These are phyloP conservation scores for Talaromyces rugulosus DNA, from an alignment of 2,329 filamentous ascomycete genomes.

Conservation along the genomic window DNA sequence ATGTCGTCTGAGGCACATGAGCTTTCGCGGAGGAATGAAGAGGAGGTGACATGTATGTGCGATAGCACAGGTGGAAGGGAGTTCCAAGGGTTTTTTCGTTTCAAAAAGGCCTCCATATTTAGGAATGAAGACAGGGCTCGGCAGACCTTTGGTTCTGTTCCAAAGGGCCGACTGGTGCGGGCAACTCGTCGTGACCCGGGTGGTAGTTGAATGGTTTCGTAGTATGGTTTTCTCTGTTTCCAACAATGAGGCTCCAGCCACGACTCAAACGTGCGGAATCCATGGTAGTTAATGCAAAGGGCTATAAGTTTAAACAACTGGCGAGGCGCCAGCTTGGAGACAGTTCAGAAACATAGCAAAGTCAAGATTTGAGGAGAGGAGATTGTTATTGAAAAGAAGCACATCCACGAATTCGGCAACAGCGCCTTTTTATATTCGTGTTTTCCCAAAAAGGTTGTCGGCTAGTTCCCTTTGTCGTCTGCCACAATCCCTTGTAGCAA, in stretches of 20 bases:
- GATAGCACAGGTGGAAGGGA: conserved; percentile 34
- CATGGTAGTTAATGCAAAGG: conserved; percentile 8
- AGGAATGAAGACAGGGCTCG: not conserved
- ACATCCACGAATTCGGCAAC: conserved; percentile 10
- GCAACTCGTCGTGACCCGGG: not conserved
- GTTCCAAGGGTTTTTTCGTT: conserved; percentile 31
- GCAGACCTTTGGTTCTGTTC: not conserved
- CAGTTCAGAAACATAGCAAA: conserved; percentile 12
- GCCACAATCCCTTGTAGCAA: not conserved
- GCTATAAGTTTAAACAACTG: conserved; percentile 10
- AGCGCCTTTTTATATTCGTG: conserved; percentile 11
- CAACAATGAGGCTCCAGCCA: conserved; percentile 13
- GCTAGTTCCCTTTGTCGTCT: not conserved
- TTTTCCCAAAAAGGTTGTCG: not conserved
- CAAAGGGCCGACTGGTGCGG: not conserved
- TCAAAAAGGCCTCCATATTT: conserved; percentile 23
- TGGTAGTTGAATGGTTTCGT: not conserved
- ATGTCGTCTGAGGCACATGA: conserved; percentile 37
- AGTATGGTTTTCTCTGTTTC: not conserved
- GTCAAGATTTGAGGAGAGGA: not conserved
- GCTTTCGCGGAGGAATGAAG: conserved; percentile 36
- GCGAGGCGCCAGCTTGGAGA: conserved; percentile 7
- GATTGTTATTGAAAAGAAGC: not conserved
- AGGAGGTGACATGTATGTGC: conserved; percentile 24
- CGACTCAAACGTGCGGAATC: conserved; percentile 11